Conservation (phyloP, 768 basidiomycete species). For the Boletellus ananiceps region DNA sequence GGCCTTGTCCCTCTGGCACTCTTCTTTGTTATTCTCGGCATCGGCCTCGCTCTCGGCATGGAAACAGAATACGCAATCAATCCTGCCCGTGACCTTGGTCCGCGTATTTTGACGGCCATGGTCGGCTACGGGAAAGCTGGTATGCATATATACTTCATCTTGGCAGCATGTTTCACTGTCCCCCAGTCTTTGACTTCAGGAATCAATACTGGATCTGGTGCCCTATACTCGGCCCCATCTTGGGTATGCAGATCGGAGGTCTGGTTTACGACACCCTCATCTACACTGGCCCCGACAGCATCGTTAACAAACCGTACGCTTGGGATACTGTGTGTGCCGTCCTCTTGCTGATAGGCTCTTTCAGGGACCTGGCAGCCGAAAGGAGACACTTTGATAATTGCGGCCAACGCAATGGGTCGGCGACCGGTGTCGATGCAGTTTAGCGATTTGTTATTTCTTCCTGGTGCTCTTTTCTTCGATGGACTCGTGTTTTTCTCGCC, state of each 20-base stretch:
- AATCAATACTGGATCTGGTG: slow-evolving; percentile 77
- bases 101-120: slow-evolving; percentile 64
- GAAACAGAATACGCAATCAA: slow-evolving; percentile 65
- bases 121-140: slow-evolving; percentile 56
- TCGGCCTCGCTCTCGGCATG: slow-evolving; percentile 55
- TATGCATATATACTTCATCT: slow-evolving; percentile 32
- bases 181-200: slow-evolving; percentile 24
- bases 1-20: slow-evolving; percentile 53
- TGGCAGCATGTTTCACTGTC: background rate
- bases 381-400: slow-evolving; percentile 17
- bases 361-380: slow-evolving; percentile 12
- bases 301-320: slow-evolving; percentile 49
- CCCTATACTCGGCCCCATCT: slow-evolving; percentile 53
- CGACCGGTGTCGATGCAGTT: slow-evolving; percentile 2
- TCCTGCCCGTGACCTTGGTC: slow-evolving; percentile 70
- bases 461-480: background rate
- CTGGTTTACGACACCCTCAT: slow-evolving; percentile 56
- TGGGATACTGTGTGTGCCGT: background rate
- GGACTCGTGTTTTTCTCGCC: background rate
- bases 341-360: background rate
- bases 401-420: background rate
- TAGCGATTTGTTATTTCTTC: background rate
- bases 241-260: slow-evolving; percentile 52
- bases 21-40: slow-evolving; percentile 55
- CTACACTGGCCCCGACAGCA: slow-evolving; percentile 51